A percentile compares a stretch with the other conserved stretches of the same genome.
Conservation (phyloP, 2,329 filamentous ascomycete genomes). For the Arthrobotrys musiformis region DNA sequence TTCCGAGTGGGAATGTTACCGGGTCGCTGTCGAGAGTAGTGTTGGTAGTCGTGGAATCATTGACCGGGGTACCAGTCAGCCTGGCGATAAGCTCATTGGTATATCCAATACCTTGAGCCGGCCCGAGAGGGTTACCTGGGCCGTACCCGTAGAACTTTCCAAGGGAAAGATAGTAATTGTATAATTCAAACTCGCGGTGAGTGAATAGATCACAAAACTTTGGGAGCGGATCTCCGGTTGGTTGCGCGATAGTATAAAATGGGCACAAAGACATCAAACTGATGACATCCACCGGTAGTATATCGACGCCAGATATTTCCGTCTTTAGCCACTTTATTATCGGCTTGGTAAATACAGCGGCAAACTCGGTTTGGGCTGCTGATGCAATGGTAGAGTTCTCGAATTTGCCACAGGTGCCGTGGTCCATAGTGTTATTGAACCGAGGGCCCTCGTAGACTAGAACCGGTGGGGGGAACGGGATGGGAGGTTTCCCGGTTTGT, state of each 20-base stretch:
- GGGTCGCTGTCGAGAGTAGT: conserved; percentile 75
- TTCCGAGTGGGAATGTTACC: conserved; percentile 76
- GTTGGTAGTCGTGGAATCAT: conserved; percentile 80
- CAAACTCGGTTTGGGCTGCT: conserved; percentile 70
- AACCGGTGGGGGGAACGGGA: conserved; percentile 65
- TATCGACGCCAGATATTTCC: conserved; percentile 74
- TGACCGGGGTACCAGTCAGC: conserved; percentile 75
- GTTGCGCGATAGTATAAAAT: conserved; percentile 79
- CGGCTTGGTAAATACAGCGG: conserved; percentile 71
- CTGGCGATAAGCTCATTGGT: conserved; percentile 87
- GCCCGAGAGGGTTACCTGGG: conserved; percentile 78
- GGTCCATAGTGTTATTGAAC: conserved; percentile 84
- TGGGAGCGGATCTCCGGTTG: conserved; percentile 69
- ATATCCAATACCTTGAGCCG: conserved; percentile 87
- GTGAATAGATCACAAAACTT: conserved; percentile 82
- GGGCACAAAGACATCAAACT: conserved; percentile 89
- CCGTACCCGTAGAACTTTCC: conserved; percentile 87
- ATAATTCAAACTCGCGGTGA: conserved; percentile 76
- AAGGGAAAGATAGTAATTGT: conserved; percentile 82
- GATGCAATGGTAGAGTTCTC: conserved; percentile 69
- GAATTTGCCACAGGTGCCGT: conserved; percentile 77
- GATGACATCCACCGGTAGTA: conserved; percentile 73
- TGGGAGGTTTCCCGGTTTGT: conserved; percentile 63
- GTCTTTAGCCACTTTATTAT: conserved; percentile 77
- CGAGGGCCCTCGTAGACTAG: conserved; percentile 73